Percentiles rank a stretch among this genome's conserved stretches.
Evolutionary conservation across 306 rosid species (phyloP).

Genomic region (Lathyrus tuberosus): DNA sequence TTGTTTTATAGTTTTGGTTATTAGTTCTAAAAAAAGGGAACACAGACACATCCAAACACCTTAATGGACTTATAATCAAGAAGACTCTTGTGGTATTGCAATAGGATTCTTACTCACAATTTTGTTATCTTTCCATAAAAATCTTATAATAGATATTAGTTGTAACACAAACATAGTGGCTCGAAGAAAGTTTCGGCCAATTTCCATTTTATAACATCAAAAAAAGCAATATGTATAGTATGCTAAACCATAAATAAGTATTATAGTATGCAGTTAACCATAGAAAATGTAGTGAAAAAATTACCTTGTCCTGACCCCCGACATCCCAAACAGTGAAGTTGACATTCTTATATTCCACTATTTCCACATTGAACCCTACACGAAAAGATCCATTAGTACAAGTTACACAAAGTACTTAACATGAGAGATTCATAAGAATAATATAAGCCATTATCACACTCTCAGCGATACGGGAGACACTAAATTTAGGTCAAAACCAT

Average conservation of each 20-base stretch:
- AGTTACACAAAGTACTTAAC: background rate
- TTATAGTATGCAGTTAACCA: background rate
- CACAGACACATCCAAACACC: no score
- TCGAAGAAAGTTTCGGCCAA: no score
- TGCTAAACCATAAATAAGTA: background rate
- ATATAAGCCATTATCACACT: background rate
- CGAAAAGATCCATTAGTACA: conserved; percentile 29
- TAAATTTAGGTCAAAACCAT: background rate
- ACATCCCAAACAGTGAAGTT: conserved; percentile 99
- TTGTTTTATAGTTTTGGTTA: no score
- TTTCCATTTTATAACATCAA: no score
- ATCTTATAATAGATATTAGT: no score
- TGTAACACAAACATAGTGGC: no score
- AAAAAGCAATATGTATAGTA: background rate
- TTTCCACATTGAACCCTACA: conserved; percentile 92
- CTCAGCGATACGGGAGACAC: no score
- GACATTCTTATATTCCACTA: conserved; percentile 92
- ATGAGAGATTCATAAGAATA: background rate
- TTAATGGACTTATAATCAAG: no score
- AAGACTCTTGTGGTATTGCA: no score
- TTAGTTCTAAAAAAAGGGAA: no score
- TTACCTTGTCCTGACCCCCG: conserved; percentile 94
- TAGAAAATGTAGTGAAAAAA: background rate
- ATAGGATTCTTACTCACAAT: no score
- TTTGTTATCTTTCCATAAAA: no score